phyloP scores from a whole-genome alignment of 2,329 filamentous ascomycete species.

The Shiraia bambusicola region DNA sequence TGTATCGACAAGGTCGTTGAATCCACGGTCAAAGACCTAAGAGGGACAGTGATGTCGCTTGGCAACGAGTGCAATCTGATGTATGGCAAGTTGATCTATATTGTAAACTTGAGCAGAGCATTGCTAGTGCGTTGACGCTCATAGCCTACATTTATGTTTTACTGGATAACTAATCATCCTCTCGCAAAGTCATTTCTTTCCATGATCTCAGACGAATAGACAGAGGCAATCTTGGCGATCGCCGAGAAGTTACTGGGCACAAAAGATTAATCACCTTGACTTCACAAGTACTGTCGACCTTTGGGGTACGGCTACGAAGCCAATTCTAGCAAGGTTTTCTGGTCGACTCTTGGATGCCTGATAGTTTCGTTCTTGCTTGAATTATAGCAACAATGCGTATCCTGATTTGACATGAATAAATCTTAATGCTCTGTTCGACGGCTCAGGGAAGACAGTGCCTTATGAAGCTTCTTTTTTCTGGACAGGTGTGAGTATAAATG shows the following conservation, averaged over 20 bases:
- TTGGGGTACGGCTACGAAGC: background rate
- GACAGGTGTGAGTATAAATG: slow-evolving; percentile 20
- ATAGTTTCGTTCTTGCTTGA: slow-evolving; percentile 3
- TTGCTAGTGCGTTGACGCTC: slow-evolving; percentile 29
- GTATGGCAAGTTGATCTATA: slow-evolving; percentile 18
- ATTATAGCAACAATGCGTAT: slow-evolving; percentile 19
- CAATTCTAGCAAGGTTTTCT: slow-evolving; percentile 2
- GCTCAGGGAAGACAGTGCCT: slow-evolving; percentile 17
- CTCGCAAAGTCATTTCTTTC: slow-evolving; percentile 25
- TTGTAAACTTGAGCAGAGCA: slow-evolving; percentile 27
- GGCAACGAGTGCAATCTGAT: slow-evolving; percentile 23
- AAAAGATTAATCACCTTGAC: slow-evolving; percentile 20
- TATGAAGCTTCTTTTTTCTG: slow-evolving; percentile 29
- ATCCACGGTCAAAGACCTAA: slow-evolving; percentile 9
- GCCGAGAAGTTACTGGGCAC: slow-evolving; percentile 21
- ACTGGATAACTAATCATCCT: slow-evolving; percentile 20
- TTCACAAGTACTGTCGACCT: slow-evolving; percentile 10
- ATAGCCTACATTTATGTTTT: slow-evolving; percentile 30
- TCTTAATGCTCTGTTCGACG: slow-evolving; percentile 16
- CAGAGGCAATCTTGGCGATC: slow-evolving; percentile 11
- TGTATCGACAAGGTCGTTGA: slow-evolving; percentile 9
- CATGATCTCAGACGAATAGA: slow-evolving; percentile 20
- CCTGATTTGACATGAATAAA: slow-evolving; percentile 19
- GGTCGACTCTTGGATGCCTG: slow-evolving; percentile 4
- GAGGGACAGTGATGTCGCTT: slow-evolving; percentile 19